A percentile compares a stretch with the other conserved stretches of the same genome.
phyloP scores from a whole-genome alignment of 139 green algal genomes.

The Chlamydomonas asymmetrica region DNA sequence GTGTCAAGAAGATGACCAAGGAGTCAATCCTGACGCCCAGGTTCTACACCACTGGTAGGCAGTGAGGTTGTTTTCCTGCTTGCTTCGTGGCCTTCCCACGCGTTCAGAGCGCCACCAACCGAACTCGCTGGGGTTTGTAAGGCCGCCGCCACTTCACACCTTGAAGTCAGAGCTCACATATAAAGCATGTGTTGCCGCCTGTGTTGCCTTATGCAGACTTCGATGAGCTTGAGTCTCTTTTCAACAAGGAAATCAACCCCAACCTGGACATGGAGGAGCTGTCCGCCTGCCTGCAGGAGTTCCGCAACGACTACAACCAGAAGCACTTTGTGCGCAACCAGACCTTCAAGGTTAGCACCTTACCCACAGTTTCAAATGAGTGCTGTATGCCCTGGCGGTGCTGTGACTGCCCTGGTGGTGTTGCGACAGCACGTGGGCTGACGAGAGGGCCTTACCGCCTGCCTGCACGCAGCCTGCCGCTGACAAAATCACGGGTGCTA shows the following conservation, averaged over 20 bases:
- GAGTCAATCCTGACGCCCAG: conserved; percentile 90
- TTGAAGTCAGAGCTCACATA: too few relatives aligned
- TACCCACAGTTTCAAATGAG: too few relatives aligned
- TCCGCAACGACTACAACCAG: conserved; percentile 97
- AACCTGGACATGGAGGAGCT: conserved; percentile 90
- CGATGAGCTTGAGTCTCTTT: conserved; percentile 96
- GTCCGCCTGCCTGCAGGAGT: conserved; percentile 81
- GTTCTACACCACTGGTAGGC: conserved; percentile 96
- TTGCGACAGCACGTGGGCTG: too few relatives aligned
- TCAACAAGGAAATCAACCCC: conserved; percentile 89
- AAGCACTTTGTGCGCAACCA: conserved; percentile 94
- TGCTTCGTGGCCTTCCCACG: too few relatives aligned
- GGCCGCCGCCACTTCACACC: too few relatives aligned
- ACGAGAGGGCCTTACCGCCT: too few relatives aligned
- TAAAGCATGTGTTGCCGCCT: background rate
- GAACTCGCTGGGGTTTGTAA: too few relatives aligned
- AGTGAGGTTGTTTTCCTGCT: too few relatives aligned
- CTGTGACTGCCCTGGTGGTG: too few relatives aligned
- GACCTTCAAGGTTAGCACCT: conserved; percentile 77
- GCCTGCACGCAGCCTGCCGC: conserved; percentile 49
- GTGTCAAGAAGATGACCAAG: conserved; percentile 81
- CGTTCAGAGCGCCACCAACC: too few relatives aligned
- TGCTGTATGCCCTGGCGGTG: too few relatives aligned
- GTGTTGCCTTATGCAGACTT: conserved; percentile 69
- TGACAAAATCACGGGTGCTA: conserved; percentile 78